Conservation (phyloP, 176 grass and related monocot species). For the Tillandsia fasciculata region DNA sequence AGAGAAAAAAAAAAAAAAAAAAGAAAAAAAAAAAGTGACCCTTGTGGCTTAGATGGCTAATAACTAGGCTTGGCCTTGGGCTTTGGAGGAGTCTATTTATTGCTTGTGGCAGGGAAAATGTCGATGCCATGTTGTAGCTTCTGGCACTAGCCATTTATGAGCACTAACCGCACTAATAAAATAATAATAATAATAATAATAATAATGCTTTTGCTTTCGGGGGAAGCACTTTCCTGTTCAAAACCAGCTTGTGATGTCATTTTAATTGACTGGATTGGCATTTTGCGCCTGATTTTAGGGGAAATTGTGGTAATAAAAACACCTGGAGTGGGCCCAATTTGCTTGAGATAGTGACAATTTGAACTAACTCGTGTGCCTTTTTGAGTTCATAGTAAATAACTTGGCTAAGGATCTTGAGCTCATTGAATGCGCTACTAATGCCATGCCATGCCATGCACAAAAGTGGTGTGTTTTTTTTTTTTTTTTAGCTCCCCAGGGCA, state of each 20-base stretch:
- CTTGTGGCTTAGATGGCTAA: not conserved
- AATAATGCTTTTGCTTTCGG: not conserved
- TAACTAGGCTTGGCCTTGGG: not conserved
- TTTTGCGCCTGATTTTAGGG: not conserved
- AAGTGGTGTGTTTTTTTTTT: not conserved
- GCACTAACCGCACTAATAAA: not conserved
- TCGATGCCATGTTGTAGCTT: not conserved
- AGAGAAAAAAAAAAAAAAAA: too few species aligned
- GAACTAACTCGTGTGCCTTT: not conserved
- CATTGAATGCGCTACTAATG: not conserved
- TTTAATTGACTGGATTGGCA: not conserved
- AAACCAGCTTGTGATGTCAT: not conserved
- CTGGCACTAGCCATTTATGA: not conserved
- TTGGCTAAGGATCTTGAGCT: not conserved
- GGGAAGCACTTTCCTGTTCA: not conserved
- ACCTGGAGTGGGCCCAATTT: not conserved
- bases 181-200: too few species aligned
- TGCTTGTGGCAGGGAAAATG: not conserved
- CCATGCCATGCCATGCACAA: not conserved
- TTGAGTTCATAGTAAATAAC: not conserved
- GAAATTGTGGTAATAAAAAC: not conserved
- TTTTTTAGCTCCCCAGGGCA: not conserved
- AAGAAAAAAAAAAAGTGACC: too few species aligned
- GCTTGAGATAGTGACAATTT: not conserved
- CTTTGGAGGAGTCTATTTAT: not conserved